Percentiles rank a stretch among this genome's conserved stretches.
phyloP scores from a whole-genome alignment of 225 moss, liverwort and hornwort genomes.

The Sphagnum tenellum region DNA sequence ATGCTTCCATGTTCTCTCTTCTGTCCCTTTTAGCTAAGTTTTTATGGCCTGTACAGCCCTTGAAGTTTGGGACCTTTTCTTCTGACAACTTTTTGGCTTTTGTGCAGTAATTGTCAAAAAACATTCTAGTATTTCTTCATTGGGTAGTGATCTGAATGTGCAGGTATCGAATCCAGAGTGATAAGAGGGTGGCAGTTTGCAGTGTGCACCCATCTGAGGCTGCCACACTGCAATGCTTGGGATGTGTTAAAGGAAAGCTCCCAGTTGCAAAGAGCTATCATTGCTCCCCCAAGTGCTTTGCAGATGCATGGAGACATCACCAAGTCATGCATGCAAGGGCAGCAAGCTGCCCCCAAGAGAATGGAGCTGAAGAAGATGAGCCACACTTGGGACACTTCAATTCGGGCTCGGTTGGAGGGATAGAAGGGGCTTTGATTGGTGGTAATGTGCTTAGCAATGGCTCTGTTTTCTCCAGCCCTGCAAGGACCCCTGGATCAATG shows the following conservation, averaged over 20 bases:
- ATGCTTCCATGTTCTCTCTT: no score
- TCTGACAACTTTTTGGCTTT: not conserved
- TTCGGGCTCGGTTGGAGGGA: no score
- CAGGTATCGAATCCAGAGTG: conserved; percentile 28
- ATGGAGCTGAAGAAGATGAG: conserved; percentile 87
- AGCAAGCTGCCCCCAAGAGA: conserved; percentile 69
- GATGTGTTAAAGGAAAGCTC: conserved; percentile 79
- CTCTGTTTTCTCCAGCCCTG: conserved; percentile 40
- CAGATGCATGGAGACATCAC: conserved; percentile 95
- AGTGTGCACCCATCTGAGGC: conserved; percentile 88
- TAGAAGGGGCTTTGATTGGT: conserved; percentile 12
- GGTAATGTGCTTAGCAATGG: conserved; percentile 37
- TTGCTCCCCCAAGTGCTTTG: conserved; percentile 88
- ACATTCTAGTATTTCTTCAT: not conserved
- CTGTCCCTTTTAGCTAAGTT: no score
- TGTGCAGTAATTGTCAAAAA: not conserved
- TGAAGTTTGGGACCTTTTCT: not conserved
- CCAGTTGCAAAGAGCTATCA: conserved; percentile 90
- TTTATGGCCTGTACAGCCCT: no score
- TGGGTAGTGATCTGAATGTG: not conserved
- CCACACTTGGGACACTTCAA: conserved; percentile 10
- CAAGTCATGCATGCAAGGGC: conserved; percentile 88
- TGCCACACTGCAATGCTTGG: conserved; percentile 94
- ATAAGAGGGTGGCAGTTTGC: conserved; percentile 60
- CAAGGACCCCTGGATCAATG: conserved; percentile 22